A percentile compares a stretch with the other conserved stretches of the same genome.
Evolutionary conservation across 371 early-diverging fungal genomes (phyloP).

Genomic region (Lichtheimia corymbifera): DNA sequence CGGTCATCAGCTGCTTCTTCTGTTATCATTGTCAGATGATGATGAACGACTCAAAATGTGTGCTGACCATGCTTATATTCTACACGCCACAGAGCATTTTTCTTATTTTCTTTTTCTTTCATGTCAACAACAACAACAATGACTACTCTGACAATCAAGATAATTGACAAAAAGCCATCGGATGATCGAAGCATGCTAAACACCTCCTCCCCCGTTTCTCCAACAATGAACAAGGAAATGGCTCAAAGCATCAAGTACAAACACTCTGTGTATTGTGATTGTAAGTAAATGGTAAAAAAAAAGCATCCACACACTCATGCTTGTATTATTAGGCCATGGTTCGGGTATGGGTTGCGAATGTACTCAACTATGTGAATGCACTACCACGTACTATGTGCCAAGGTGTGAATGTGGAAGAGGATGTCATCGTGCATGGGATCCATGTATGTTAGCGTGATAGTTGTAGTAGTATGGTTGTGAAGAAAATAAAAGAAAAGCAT

Average conservation of each 20-base stretch:
- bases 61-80: too few relatives aligned
- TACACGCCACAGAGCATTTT: too few relatives aligned
- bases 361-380: not conserved
- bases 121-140: too few relatives aligned
- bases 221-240: too few relatives aligned
- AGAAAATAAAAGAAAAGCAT: not conserved
- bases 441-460: not conserved
- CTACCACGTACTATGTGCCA: not conserved
- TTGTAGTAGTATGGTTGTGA: not conserved
- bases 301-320: not conserved
- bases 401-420: constrained; percentile 2
- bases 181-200: too few relatives aligned
- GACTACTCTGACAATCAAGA: too few relatives aligned
- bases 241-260: not conserved
- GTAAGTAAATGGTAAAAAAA: not conserved
- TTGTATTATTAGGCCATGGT: not conserved
- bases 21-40: too few relatives aligned
- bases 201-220: too few relatives aligned
- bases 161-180: too few relatives aligned
- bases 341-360: not conserved
- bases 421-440: constrained; percentile 1
- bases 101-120: too few relatives aligned
- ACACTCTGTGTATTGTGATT: not conserved
- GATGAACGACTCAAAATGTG: too few relatives aligned
- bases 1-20: too few relatives aligned